Evolutionary conservation across 78 protist species (phyloP), one percentile per base, ranked within the genome.

Genomic region (Dictyostelium firmibasis): DNA sequence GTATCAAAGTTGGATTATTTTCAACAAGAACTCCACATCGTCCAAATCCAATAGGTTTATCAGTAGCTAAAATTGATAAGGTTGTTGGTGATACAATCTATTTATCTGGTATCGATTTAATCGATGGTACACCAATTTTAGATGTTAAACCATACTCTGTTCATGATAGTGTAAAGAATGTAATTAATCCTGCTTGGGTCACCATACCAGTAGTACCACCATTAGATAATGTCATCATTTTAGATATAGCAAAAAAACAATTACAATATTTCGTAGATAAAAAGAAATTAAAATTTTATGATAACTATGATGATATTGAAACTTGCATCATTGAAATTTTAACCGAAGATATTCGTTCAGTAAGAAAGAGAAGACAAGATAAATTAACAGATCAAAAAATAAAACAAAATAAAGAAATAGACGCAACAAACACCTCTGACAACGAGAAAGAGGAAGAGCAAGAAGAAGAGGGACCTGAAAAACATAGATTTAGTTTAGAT

Each of bases 81-180:
- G 83, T 92, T 2, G 83, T 69, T 50, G 91, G 96, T n/a, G 86
- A 84, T 29, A 47, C 85, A n/a, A 62, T 85, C 9, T 57, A 78
- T 57, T 29, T 92, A 27, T 92, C 87, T 20, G 86, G 95, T 72
- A 86, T 97, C 23, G 97, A 97, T 9, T 43, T 44, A 6, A 64
- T 97, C 9, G 89, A 91, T n/a, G 96, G 91, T 16, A 97, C 98
- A 13, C 97, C 97, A 14, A 83, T 97, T 35, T 31, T 97, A 23
- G 98, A 97, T 91, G 76, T 97, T 3, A 97, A 97, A 86, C 98
- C 97, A 47, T 95, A 95, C 64, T 50, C 91, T 9, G 86, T 92
- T 23, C 91, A 85, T 23, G 95, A 95, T 60, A 27, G 57, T 38
- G 50, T 91, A 2, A 20, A 13, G 5, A 53, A 53, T 27, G 86